Conservation (phyloP, 164 flowering plant species). For the Euptelea pleiosperma region DNA sequence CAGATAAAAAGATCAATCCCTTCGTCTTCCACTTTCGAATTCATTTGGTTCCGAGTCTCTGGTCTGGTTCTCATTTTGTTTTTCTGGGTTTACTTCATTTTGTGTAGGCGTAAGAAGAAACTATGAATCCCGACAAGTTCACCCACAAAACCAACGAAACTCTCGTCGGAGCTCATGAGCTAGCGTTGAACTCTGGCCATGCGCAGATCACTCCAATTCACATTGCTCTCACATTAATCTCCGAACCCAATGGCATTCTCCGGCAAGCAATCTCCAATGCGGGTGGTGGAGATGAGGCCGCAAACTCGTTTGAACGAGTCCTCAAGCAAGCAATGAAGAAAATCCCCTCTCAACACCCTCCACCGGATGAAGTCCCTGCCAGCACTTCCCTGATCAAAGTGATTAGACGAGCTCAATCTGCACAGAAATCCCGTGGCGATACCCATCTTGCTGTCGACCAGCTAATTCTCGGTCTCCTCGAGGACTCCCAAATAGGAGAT, state of each 20-base stretch:
- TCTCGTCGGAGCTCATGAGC: constrained; percentile 16
- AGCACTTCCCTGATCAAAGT: constrained; percentile 18
- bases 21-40: too few species aligned
- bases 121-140: constrained; percentile 14
- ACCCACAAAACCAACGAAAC: constrained; percentile 16
- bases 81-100: too few species aligned
- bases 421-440: constrained; percentile 60
- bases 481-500: constrained; percentile 72
- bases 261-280: constrained; percentile 18
- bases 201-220: constrained; percentile 23
- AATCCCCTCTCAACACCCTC: constrained; percentile 17
- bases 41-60: too few species aligned
- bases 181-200: constrained; percentile 20
- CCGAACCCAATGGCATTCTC: constrained; percentile 22
- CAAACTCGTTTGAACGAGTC: constrained; percentile 16
- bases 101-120: not conserved
- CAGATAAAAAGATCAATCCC: too few species aligned
- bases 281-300: constrained; percentile 16
- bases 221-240: constrained; percentile 14
- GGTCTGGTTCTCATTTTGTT: too few species aligned
- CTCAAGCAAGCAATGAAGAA: constrained; percentile 22
- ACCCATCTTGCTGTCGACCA: constrained; percentile 69
- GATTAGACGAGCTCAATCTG: constrained; percentile 62
- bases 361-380: constrained; percentile 19
- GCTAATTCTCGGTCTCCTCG: constrained; percentile 62